Evolutionary conservation across 257 asterid genomes (phyloP).

Genomic region (Primulina huaijiensis): DNA sequence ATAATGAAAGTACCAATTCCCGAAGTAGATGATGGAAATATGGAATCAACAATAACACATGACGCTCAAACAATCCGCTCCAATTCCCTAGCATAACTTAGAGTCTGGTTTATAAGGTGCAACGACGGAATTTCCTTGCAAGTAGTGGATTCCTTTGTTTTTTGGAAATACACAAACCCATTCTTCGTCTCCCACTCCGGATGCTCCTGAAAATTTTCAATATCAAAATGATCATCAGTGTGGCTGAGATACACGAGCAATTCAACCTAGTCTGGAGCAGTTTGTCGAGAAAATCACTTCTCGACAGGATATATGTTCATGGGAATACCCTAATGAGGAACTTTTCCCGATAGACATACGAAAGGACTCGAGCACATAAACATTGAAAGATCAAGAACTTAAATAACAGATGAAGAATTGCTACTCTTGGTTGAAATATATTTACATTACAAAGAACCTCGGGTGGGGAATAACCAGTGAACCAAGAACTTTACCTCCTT

Average conservation of each 20-base stretch:
- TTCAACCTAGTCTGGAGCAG: background rate
- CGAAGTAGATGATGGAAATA: background rate
- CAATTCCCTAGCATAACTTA: slow-evolving; percentile 55
- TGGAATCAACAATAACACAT: background rate
- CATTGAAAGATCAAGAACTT: too few relatives aligned
- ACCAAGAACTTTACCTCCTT: slow-evolving; percentile 40
- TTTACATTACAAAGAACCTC: background rate
- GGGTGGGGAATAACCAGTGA: slow-evolving; percentile 1
- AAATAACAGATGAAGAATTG: too few relatives aligned
- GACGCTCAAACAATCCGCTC: slow-evolving; percentile 50
- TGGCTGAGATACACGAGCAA: background rate
- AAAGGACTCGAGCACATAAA: too few relatives aligned
- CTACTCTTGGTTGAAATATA: background rate
- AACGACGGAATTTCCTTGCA: slow-evolving; percentile 59
- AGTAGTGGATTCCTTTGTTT: slow-evolving; percentile 42
- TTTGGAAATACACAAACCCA: slow-evolving; percentile 38
- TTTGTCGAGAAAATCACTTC: background rate
- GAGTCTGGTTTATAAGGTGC: slow-evolving; percentile 60
- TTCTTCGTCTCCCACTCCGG: slow-evolving; percentile 62
- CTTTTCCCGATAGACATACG: background rate
- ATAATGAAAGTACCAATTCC: too few relatives aligned
- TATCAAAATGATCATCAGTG: background rate
- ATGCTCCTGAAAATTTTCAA: slow-evolving; percentile 57
- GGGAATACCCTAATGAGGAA: background rate
- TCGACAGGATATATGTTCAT: background rate